Base-by-base conservation (phyloP, 345 rosid genomes). In the Camelina laxa region DNA sequence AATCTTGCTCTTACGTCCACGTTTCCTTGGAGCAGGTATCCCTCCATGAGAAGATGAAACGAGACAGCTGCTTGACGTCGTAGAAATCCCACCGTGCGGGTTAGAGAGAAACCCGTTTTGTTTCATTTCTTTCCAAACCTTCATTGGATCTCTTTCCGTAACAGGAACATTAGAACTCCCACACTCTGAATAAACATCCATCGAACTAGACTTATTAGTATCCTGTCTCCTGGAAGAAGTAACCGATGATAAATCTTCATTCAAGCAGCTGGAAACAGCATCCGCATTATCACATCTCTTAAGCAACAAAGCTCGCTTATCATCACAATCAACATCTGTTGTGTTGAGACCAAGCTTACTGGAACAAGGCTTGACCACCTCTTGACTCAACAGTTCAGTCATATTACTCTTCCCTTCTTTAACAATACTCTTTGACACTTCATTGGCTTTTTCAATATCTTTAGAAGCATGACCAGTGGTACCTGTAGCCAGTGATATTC, bases 51-150 rank as follows among this genome's bases (percentile, higher is more conserved):
- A 78, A 75, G 91, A 78, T 12, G 81, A 72, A 31, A 78, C 70
- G 2, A 66, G 21, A 17, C 73, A 72, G 64, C 69, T 78, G 22
- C 64, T 66, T 22, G 81, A 54, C 10, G 69, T 50, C 11, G 6
- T 44, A 44, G 81, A 53, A 38, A 78, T 55, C 35, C 69, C 77
- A 22, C 60, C 38, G 17, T 72, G 53, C 6, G 79, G 84, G 39
- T 83, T 81, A 15, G 99, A 92, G 4, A 95, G 84, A 74, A 87
- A 95, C 20, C 98, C 98, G 14, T 89, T 95, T 65, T 84, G 87
- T 79, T 92, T 95, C 98, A 95, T 90, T 75, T 84, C 91, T 78
- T 84, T 83, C 99, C 98, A 92, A 39, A 86, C 41, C 73, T 77
- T 85, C 75, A 92, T 72, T 0, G 97, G 61, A 80, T 92, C 96